These are phyloP conservation scores for Pleurotus platypus DNA, from an alignment of 768 basidiomycete species.

Conservation along the genomic window DNA sequence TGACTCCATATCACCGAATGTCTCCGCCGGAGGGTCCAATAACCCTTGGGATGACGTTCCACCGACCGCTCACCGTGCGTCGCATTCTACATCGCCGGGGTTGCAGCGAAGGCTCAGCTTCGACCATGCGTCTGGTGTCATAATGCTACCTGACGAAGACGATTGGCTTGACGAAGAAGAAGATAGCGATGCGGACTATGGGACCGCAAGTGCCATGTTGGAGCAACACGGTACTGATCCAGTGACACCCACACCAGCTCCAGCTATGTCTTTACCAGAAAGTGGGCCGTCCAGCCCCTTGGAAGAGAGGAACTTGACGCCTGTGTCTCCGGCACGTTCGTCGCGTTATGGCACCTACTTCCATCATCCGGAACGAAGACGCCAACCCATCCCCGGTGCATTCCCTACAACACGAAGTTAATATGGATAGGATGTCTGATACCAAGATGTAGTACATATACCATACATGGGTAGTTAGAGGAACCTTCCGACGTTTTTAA, in stretches of 20 bases:
- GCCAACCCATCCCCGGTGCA: constrained; percentile 56
- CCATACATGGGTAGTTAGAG: no score
- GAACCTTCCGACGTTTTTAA: no score
- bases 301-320: constrained; percentile 13
- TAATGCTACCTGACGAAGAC: constrained; percentile 77
- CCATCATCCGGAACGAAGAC: constrained; percentile 78
- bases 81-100: constrained; percentile 20
- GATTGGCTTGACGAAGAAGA: constrained; percentile 59
- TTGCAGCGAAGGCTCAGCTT: constrained; percentile 71
- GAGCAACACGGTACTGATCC: constrained; percentile 12
- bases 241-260: neutral
- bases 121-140: constrained; percentile 84
- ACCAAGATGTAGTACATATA: neutral
- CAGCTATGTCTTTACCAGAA: neutral
- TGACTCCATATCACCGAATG: neutral
- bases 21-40: neutral
- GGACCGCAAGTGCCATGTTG: constrained; percentile 24
- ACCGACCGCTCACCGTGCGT: constrained; percentile 20
- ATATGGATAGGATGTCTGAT: neutral
- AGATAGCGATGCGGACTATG: constrained; percentile 43
- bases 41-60: constrained; percentile 66
- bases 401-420: constrained; percentile 32
- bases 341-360: constrained; percentile 78
- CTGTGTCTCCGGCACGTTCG: constrained; percentile 34
- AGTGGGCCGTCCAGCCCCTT: neutral